phyloP scores from a whole-genome alignment of 257 asterid genomes.

The Salvia miltiorrhiza region DNA sequence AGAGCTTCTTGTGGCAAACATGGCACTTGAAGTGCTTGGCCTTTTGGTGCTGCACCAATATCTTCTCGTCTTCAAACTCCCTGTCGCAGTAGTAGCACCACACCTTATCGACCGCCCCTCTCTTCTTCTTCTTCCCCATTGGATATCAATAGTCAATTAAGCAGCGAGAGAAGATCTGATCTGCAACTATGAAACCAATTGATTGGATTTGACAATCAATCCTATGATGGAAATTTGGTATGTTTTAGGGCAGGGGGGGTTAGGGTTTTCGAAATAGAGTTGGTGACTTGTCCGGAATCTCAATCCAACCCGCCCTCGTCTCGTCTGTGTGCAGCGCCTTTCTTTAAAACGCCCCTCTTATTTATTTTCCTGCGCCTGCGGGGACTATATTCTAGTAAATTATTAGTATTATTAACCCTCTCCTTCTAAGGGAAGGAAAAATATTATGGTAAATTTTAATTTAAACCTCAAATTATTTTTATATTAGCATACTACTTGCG shows the following conservation, averaged over 20 bases:
- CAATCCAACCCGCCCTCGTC: constrained; percentile 9
- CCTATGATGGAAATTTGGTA: background rate
- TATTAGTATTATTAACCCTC: background rate
- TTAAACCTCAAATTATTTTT: too few relatives aligned
- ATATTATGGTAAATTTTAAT: too few relatives aligned
- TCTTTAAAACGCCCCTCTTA: background rate
- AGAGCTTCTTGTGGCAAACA: constrained; percentile 92
- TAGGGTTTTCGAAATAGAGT: constrained; percentile 32
- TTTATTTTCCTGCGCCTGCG: background rate
- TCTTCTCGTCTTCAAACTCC: constrained; percentile 97
- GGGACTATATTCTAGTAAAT: too few relatives aligned
- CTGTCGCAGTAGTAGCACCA: constrained; percentile 98
- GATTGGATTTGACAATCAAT: background rate
- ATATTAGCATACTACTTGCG: too few relatives aligned
- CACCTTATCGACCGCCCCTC: constrained; percentile 63
- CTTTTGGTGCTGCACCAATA: constrained; percentile 94
- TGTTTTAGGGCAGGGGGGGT: background rate
- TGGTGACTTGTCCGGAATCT: background rate
- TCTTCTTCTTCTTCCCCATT: constrained; percentile 98
- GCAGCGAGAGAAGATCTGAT: constrained; percentile 17
- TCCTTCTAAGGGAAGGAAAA: background rate
- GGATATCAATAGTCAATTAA: constrained; percentile 6
- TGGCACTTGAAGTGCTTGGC: constrained; percentile 98
- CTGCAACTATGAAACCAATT: background rate
- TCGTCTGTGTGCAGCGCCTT: background rate